A percentile compares a stretch with the other conserved stretches of the same genome.
Evolutionary conservation across 495 filamentous ascomycete genomes (phyloP).

Genomic region (Penicillium flavigenum): DNA sequence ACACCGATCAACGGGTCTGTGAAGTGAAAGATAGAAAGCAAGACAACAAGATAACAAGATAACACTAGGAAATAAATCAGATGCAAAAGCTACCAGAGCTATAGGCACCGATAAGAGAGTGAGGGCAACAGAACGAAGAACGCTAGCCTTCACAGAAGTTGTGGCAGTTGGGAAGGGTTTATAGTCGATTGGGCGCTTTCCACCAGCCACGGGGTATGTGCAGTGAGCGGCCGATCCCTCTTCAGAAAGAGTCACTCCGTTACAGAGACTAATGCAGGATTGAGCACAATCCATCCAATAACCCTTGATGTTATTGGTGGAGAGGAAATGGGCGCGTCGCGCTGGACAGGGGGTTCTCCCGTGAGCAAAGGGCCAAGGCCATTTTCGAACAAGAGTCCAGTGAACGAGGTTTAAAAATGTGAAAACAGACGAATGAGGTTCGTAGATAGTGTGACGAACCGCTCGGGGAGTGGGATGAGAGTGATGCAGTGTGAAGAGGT

Average conservation of each 20-base stretch:
- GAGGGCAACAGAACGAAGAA: conserved; percentile 25
- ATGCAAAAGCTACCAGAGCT: conserved; percentile 14
- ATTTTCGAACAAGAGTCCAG: neutral
- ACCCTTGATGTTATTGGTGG: conserved; percentile 23
- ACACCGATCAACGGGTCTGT: conserved; percentile 48
- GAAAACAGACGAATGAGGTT: conserved; percentile 7
- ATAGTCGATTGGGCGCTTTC: conserved; percentile 22
- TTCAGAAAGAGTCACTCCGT: conserved; percentile 13
- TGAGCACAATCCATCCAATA: conserved; percentile 31
- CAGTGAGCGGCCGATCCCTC: conserved; percentile 21
- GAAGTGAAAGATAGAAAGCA: conserved; percentile 22
- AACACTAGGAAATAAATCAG: conserved; percentile 18
- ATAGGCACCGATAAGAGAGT: conserved; percentile 6
- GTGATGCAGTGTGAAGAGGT: conserved; percentile 11
- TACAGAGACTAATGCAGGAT: conserved; percentile 44
- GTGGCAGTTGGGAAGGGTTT: conserved; percentile 23
- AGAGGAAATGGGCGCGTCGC: conserved; percentile 27
- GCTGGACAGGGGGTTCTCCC: conserved; percentile 7
- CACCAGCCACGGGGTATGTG: conserved; percentile 18
- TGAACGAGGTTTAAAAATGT: neutral
- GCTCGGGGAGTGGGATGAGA: neutral
- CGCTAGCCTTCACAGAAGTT: conserved; percentile 20
- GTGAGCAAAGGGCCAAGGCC: conserved; percentile 11
- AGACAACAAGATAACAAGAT: conserved; percentile 24
- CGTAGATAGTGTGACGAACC: conserved; percentile 10